A percentile compares a stretch with the other conserved stretches of the same genome.
Evolutionary conservation across 2,329 filamentous ascomycete species (phyloP).

Genomic region (Cladosporium halotolerans): DNA sequence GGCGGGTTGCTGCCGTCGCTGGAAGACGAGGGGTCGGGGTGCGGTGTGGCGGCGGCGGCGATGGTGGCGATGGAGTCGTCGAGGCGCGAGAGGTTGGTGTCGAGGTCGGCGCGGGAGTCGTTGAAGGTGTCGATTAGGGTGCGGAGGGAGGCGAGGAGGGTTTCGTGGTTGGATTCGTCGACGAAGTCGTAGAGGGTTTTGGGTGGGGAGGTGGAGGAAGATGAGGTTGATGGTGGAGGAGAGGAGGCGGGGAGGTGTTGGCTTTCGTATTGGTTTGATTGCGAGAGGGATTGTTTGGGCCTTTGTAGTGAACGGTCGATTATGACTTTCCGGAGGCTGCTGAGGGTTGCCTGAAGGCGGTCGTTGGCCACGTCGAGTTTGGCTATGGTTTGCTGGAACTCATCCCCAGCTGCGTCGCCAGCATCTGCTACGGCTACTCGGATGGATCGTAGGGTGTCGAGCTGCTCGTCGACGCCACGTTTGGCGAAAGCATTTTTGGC

Average conservation of each 20-base stretch:
- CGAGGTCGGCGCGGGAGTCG: constrained; percentile 56
- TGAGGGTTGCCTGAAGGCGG: constrained; percentile 60
- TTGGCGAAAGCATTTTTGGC: constrained; percentile 41
- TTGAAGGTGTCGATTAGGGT: constrained; percentile 65
- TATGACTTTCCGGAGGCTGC: constrained; percentile 55
- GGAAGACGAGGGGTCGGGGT: neutral
- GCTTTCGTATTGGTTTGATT: neutral
- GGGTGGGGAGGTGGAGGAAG: constrained; percentile 25
- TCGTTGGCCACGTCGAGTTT: constrained; percentile 59
- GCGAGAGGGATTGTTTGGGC: constrained; percentile 19
- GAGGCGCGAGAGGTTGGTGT: constrained; percentile 56
- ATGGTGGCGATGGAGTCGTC: constrained; percentile 53
- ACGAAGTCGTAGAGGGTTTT: constrained; percentile 70
- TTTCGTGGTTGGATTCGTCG: constrained; percentile 63
- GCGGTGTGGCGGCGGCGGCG: constrained; percentile 13
- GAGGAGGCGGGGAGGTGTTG: neutral
- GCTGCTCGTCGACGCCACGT: constrained; percentile 39
- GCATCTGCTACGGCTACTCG: constrained; percentile 38
- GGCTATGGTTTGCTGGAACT: constrained; percentile 36
- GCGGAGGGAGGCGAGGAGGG: constrained; percentile 60
- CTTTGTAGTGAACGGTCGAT: constrained; percentile 62
- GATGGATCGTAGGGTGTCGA: constrained; percentile 38
- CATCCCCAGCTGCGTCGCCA: constrained; percentile 36
- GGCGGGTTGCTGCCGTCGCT: constrained; percentile 12
- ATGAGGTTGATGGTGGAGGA: neutral